Evolutionary conservation across 2,329 filamentous ascomycete genomes (phyloP).

Genomic region (Elsinoe australis): DNA sequence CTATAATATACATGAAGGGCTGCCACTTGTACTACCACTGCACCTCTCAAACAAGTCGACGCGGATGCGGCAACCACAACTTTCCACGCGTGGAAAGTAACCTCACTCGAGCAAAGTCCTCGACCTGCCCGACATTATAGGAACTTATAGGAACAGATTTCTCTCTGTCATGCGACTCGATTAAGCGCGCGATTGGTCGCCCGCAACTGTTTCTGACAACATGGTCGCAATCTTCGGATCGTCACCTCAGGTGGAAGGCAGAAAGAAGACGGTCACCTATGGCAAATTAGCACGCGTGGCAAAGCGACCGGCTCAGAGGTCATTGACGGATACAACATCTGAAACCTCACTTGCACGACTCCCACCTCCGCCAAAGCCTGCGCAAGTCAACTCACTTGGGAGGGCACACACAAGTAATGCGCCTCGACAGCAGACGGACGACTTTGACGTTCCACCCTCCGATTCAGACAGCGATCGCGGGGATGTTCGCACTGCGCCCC

Average conservation of each 20-base stretch:
- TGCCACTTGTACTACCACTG: too few species aligned
- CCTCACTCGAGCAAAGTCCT: too few species aligned
- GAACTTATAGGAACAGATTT: too few species aligned
- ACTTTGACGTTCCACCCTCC: constrained; percentile 39
- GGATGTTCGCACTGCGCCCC: neutral
- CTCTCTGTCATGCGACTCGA: too few species aligned
- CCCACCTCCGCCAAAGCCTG: neutral
- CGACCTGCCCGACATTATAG: too few species aligned
- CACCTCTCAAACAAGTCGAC: too few species aligned
- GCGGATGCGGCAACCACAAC: too few species aligned
- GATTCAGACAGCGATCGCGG: constrained; percentile 26
- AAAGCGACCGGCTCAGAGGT: constrained; percentile 8
- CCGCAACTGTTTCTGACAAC: neutral
- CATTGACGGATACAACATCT: neutral
- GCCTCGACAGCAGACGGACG: constrained; percentile 20
- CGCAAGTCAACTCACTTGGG: neutral
- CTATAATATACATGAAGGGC: too few species aligned
- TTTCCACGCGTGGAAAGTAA: too few species aligned
- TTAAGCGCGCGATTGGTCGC: too few species aligned
- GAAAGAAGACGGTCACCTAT: constrained; percentile 35
- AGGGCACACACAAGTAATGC: neutral
- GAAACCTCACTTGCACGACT: constrained; percentile 12
- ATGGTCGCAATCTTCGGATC: constrained; percentile 24
- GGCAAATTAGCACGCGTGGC: constrained; percentile 28
- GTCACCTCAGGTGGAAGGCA: constrained; percentile 21